These are phyloP conservation scores for Trichoderma gamsii DNA, from an alignment of 495 filamentous ascomycete genomes.

Conservation along the genomic window DNA sequence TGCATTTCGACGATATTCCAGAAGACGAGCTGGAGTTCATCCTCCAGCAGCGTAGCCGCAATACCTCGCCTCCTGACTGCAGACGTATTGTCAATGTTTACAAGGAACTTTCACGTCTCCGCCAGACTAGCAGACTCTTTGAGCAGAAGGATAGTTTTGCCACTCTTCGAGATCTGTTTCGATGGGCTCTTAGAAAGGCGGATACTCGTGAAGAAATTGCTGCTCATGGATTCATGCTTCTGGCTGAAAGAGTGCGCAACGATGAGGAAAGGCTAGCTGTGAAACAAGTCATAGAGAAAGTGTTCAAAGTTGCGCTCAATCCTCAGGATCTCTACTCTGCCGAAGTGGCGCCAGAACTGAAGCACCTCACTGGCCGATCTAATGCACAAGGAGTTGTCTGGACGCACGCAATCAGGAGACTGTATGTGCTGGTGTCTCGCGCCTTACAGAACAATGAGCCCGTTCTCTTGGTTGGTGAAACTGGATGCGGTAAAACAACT, in stretches of 20 bases:
- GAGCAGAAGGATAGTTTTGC: constrained; percentile 98
- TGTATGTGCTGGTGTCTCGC: constrained; percentile 77
- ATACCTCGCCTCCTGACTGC: constrained; percentile 87
- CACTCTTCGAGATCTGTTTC: constrained; percentile 90
- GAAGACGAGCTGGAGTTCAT: constrained; percentile 93
- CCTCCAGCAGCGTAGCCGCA: constrained; percentile 73
- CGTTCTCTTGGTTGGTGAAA: constrained; percentile 89
- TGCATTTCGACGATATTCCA: constrained; percentile 98
- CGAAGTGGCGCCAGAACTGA: constrained; percentile 47
- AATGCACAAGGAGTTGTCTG: constrained; percentile 66
- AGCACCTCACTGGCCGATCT: constrained; percentile 42
- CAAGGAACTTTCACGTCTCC: constrained; percentile 76
- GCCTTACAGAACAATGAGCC: constrained; percentile 90
- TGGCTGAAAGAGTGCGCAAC: constrained; percentile 91
- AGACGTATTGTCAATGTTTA: constrained; percentile 89
- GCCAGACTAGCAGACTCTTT: constrained; percentile 84
- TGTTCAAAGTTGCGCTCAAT: constrained; percentile 81
- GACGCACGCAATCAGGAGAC: constrained; percentile 88
- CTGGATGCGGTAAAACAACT: constrained; percentile 95
- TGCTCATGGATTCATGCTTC: constrained; percentile 88
- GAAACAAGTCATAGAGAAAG: constrained; percentile 82
- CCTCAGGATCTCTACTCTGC: constrained; percentile 63
- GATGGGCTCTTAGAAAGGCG: constrained; percentile 86
- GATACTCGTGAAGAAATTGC: constrained; percentile 85
- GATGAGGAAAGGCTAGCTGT: constrained; percentile 77